Percentiles rank a stretch among this genome's conserved stretches.
These are phyloP conservation scores for Microbotryum intermedium DNA, from an alignment of 1,284 basidiomycete genomes.

Conservation along the genomic window DNA sequence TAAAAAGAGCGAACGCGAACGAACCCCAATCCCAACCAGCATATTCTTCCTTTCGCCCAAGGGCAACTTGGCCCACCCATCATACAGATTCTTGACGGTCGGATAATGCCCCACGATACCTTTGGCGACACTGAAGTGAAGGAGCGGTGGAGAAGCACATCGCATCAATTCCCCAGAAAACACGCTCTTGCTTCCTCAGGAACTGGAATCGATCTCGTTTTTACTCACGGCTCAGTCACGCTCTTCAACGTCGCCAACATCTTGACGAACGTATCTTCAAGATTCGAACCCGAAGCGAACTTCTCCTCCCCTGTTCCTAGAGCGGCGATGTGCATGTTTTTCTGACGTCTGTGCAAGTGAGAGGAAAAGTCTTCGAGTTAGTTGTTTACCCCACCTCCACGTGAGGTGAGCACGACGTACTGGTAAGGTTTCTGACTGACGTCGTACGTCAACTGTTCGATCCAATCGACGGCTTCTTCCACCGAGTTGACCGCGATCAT, in stretches of 20 bases:
- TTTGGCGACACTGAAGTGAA: slow-evolving; percentile 13
- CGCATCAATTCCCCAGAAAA: no score
- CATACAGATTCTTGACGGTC: slow-evolving; percentile 21
- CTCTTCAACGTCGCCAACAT: slow-evolving; percentile 25
- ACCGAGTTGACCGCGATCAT: slow-evolving; percentile 22
- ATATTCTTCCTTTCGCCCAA: slow-evolving; percentile 15
- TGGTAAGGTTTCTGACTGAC: slow-evolving; percentile 31
- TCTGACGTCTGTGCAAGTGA: slow-evolving; percentile 17
- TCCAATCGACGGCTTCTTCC: slow-evolving; percentile 25
- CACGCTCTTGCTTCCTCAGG: no score
- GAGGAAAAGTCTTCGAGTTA: not conserved
- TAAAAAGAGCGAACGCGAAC: no score
- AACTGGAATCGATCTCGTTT: no score
- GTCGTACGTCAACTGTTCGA: slow-evolving; percentile 29
- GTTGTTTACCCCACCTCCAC: no score
- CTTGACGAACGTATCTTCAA: slow-evolving; percentile 28
- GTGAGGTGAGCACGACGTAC: slow-evolving; percentile 7
- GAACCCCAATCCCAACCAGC: slow-evolving; percentile 24
- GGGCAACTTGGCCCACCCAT: slow-evolving; percentile 11
- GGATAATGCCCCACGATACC: slow-evolving; percentile 27
- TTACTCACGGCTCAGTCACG: slow-evolving; percentile 16
- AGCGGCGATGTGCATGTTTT: slow-evolving; percentile 19
- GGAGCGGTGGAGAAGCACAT: no score
- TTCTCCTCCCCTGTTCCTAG: slow-evolving; percentile 28
- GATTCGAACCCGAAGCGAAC: slow-evolving; percentile 17